Percentiles rank a stretch among this genome's conserved stretches.
These are phyloP conservation scores for Phytophthora pinifolia DNA, from an alignment of 352 stramenopile species.

Conservation along the genomic window DNA sequence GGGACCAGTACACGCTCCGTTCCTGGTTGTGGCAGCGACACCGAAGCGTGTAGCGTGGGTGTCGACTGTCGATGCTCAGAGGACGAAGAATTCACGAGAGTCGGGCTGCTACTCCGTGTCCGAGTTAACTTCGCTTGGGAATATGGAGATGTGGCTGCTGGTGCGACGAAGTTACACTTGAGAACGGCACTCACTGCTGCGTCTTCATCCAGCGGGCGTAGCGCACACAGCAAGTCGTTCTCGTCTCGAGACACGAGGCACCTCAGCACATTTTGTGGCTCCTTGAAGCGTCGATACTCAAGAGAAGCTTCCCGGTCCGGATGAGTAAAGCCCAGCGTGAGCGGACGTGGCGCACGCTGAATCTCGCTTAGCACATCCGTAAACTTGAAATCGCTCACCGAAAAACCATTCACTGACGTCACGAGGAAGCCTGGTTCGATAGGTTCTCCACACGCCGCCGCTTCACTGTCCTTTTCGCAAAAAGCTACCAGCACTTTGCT, in stretches of 20 bases:
- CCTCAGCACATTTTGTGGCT: slow-evolving; percentile 50
- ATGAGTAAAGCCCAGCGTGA: slow-evolving; percentile 61
- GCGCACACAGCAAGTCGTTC: slow-evolving; percentile 41
- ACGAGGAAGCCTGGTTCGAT: slow-evolving; percentile 61
- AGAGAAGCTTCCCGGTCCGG: slow-evolving; percentile 28
- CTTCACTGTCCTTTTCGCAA: slow-evolving; percentile 70
- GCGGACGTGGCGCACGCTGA: slow-evolving; percentile 42
- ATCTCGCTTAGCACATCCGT: slow-evolving; percentile 54
- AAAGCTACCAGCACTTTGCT: slow-evolving; percentile 61
- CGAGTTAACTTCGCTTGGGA: slow-evolving; percentile 13
- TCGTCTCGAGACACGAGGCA: slow-evolving; percentile 51
- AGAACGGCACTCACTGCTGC: slow-evolving; percentile 50
- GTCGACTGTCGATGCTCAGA: background rate
- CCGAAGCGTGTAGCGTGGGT: slow-evolving; percentile 7
- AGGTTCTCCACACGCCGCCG: slow-evolving; percentile 29
- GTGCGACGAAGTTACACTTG: slow-evolving; percentile 42
- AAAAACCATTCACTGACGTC: slow-evolving; percentile 62
- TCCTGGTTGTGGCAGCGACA: slow-evolving; percentile 6
- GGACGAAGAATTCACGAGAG: slow-evolving; percentile 9
- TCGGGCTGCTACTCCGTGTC: slow-evolving; percentile 19
- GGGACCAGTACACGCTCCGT: slow-evolving; percentile 40
- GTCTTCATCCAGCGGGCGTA: slow-evolving; percentile 55
- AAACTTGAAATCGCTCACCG: slow-evolving; percentile 43
- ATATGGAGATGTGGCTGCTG: slow-evolving; percentile 14
- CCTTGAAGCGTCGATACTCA: slow-evolving; percentile 43